These are phyloP conservation scores for Elongisporangium anandrum DNA, from an alignment of 352 stramenopile species.

Conservation along the genomic window DNA sequence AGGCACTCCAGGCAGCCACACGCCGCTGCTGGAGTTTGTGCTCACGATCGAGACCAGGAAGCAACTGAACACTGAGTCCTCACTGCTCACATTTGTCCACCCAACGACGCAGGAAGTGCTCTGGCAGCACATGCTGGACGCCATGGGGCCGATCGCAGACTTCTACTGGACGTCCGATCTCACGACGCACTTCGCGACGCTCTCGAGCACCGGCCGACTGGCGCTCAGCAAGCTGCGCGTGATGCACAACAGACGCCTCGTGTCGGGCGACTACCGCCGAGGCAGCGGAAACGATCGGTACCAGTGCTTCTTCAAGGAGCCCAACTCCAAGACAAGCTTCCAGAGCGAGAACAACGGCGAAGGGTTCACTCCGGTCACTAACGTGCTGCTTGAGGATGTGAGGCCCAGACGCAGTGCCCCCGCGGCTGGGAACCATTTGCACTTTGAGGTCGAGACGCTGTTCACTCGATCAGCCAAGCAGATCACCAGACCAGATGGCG, in stretches of 20 bases:
- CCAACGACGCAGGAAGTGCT: neutral
- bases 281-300: neutral
- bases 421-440: slow-evolving; percentile 3
- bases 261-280: slow-evolving; percentile 8
- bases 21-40: neutral
- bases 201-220: slow-evolving; percentile 3
- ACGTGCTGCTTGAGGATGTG: slow-evolving; percentile 1
- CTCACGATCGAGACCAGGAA: neutral
- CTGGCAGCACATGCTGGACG: neutral
- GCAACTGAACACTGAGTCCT: neutral
- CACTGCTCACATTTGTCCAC: neutral
- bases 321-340: neutral
- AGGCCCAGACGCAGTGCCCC: slow-evolving; percentile 1
- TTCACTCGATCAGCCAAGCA: slow-evolving; percentile 3
- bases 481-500: neutral
- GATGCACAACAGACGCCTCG: slow-evolving; percentile 11
- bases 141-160: slow-evolving; percentile 3
- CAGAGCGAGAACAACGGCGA: neutral
- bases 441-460: slow-evolving; percentile 12
- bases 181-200: slow-evolving; percentile 6
- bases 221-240: slow-evolving; percentile 14
- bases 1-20: neutral
- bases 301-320: neutral
- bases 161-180: slow-evolving; percentile 14
- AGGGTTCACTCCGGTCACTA: neutral